Percentiles rank a stretch among this genome's conserved stretches.
These are phyloP conservation scores for Fraxinus cuspidata DNA, from an alignment of 257 asterid genomes.

Conservation along the genomic window DNA sequence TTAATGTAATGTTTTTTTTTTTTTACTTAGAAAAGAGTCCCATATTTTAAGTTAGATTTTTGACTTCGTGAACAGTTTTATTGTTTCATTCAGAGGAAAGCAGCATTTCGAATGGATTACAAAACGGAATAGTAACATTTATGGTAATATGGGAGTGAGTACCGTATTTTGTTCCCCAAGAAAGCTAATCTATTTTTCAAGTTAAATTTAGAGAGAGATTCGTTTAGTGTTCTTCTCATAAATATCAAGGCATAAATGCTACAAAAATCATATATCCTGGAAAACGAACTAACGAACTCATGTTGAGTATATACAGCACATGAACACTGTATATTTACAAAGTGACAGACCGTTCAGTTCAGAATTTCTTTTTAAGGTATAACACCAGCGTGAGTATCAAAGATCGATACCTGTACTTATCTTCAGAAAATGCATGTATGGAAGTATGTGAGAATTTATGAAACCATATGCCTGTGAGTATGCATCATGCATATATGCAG, in stretches of 20 bases:
- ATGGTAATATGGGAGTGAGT: neutral
- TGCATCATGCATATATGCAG: neutral
- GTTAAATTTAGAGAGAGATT: neutral
- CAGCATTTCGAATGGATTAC: neutral
- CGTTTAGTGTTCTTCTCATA: neutral
- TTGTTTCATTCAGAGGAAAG: neutral
- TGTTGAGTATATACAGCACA: neutral
- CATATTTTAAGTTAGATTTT: neutral
- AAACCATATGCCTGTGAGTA: neutral
- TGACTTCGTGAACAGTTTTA: neutral
- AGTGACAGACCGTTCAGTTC: neutral
- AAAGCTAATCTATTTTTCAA: neutral
- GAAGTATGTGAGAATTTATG: neutral
- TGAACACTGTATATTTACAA: neutral
- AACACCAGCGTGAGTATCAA: neutral
- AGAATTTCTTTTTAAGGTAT: neutral
- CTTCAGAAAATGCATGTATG: neutral
- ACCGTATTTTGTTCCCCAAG: neutral
- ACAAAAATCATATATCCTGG: neutral
- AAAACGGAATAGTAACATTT: neutral
- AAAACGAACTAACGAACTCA: neutral
- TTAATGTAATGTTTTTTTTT: neutral
- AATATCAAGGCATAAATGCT: neutral
- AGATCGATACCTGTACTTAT: neutral
- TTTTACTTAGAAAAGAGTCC: neutral